Evolutionary conservation across 345 rosid genomes (phyloP), one percentile per base, ranked within the genome.

Genomic region (Lumnitzera racemosa): DNA sequence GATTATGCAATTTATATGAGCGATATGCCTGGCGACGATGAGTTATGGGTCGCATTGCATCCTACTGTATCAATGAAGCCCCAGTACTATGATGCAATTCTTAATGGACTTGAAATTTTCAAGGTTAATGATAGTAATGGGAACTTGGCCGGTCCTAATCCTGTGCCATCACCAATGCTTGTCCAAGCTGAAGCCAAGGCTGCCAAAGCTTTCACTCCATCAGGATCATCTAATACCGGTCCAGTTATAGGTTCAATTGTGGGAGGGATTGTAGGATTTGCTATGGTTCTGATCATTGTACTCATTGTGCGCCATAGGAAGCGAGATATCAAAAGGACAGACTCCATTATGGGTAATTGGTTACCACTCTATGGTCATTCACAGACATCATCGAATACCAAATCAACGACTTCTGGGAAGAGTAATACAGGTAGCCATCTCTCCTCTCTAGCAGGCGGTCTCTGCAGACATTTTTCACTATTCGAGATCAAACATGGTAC

Each of bases 101-200:
- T 83, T 20, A 86, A 72, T 55, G 87, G 89, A 27, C 47, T 86
- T 36, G 89, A 86, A 74, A 62, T 86, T 53, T 83, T 83, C 67
- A 86, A 86, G 80, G 52, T 76, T 24, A 74, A 65, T 46, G 83
- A 79, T 56, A 31, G 57, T 46, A 47, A 17, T 6, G 57, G 61
- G 24, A 81, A 67, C 64, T 67, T 83, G 69, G 87, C 92, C 7
- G 85, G 82, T 20, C 78, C 56, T 1, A 79, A 83, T 64, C 85
- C 87, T 2, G 74, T 63, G 43, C 71, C 77, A 14, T 79, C 86
- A 11, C 56, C 47, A 16, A 69, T 82, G 81, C 72, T 77, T 36
- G 55, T 62, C 17, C 41, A 55, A 36, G 73, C 72, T 1, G 69
- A 70, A 51, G 75, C 70, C 0, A 49, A 61, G 17, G 61, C 29